Base-by-base conservation (phyloP, 2,329 filamentous ascomycete species). In the Lasiodiplodia sp. region DNA sequence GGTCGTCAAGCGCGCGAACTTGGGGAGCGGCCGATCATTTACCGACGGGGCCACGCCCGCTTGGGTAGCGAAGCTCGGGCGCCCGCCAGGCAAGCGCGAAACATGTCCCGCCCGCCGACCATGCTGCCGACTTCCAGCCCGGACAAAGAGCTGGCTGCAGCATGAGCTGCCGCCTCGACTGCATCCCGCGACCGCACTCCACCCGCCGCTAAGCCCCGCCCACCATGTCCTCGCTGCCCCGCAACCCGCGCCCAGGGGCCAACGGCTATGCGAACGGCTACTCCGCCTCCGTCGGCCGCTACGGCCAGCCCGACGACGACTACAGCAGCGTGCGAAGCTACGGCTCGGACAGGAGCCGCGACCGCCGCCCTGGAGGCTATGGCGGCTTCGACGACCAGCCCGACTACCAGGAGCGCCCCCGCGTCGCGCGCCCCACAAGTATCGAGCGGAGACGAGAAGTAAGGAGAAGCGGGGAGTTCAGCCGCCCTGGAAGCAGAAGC, bases 361-460 rank as follows among this genome's bases (percentile, higher is more conserved):
- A 75, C 12, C 72, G 79, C 44, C 76, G 80, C 7, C 77, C 81
- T 5, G 79, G 77, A 28, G 80, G 80, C 38, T 82, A 82, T 71
- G 79, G 79, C 16, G 80, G 78, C 58, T 76, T 76, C 58, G 63
- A 64, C 38, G 68, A 71, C 21, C 53, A 66, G 47, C 21, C 28
- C 11, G 68, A 62, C 21, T 62, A 49, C 40, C n/a, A 25, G 18
- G 76, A 77, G n/a, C 71, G 71, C 37, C 72, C 76, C 3, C 73
- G 73, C 23, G 77, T 79, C 3, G 73, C 72, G 31, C 74, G 78
- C 34, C 78, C 79, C 5, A 76, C 78, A 38, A 80, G 81, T 67
- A 73, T 84, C 40, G 83, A 84, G 64, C 78, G 83, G 68, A 77
- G 76, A 63, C 76, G 76, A 52, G 81, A 79, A 55, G 76, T 78